Evolutionary conservation across 768 basidiomycete genomes (phyloP).

Genomic region (Termitomyces sp.): DNA sequence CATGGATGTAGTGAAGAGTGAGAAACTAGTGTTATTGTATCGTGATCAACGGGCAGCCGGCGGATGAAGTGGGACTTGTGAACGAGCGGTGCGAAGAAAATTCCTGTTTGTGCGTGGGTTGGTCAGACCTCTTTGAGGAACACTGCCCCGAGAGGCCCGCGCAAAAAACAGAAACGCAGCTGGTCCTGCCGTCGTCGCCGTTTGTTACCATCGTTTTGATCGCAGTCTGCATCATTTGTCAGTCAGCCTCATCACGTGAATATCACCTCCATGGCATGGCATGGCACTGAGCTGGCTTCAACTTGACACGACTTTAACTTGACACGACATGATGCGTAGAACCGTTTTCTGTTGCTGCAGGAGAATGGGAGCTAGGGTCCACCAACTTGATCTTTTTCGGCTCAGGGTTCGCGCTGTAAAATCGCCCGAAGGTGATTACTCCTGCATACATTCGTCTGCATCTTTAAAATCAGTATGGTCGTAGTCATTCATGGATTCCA

Average conservation of each 20-base stretch:
- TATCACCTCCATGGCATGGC: too few relatives aligned
- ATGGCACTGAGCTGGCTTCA: too few relatives aligned
- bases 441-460: too few relatives aligned
- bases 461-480: too few relatives aligned
- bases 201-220: background rate
- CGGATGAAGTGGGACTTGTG: background rate
- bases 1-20: background rate
- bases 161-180: background rate
- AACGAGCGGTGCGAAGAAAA: background rate
- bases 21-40: background rate
- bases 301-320: too few relatives aligned
- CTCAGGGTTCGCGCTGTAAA: too few relatives aligned
- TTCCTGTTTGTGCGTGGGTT: slow-evolving; percentile 1
- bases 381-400: too few relatives aligned
- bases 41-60: background rate
- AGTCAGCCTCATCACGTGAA: background rate
- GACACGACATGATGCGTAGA: too few relatives aligned
- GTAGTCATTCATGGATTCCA: background rate
- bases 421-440: too few relatives aligned
- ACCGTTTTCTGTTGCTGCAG: too few relatives aligned
- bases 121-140: background rate
- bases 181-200: background rate
- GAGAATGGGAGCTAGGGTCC: too few relatives aligned
- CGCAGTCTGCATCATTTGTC: background rate
- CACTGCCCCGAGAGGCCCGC: background rate